phyloP scores from a whole-genome alignment of 2,329 filamentous ascomycete species.

The Cytospora leucostoma region DNA sequence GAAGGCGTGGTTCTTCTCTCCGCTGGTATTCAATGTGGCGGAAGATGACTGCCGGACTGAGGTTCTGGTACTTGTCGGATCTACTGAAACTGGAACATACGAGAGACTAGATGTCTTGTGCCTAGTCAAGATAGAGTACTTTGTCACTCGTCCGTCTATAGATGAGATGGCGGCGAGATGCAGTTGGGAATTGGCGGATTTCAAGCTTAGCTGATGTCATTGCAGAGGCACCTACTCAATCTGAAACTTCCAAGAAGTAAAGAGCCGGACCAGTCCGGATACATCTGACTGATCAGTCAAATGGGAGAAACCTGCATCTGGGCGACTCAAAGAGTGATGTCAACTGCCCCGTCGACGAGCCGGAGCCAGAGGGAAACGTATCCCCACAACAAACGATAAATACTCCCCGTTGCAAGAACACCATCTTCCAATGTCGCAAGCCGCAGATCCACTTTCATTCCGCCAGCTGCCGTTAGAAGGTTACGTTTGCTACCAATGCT shows the following conservation, averaged over 20 bases:
- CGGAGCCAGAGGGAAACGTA: too few relatives aligned
- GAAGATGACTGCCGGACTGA: slow-evolving; percentile 13
- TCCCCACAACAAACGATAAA: too few relatives aligned
- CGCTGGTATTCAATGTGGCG: slow-evolving; percentile 3
- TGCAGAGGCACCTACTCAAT: background rate
- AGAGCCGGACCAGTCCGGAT: background rate
- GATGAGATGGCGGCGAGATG: slow-evolving; percentile 10
- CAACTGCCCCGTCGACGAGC: too few relatives aligned
- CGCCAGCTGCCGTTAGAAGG: too few relatives aligned
- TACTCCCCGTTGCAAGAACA: too few relatives aligned
- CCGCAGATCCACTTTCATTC: too few relatives aligned
- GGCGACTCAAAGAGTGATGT: too few relatives aligned
- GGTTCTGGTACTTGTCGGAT: slow-evolving; percentile 12
- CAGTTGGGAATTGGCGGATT: slow-evolving; percentile 3
- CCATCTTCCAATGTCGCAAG: too few relatives aligned
- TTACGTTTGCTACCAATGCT: too few relatives aligned
- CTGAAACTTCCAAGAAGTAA: background rate
- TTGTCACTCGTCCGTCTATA: slow-evolving; percentile 8
- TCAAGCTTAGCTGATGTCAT: slow-evolving; percentile 5
- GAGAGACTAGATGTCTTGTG: slow-evolving; percentile 13
- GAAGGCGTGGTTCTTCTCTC: slow-evolving; percentile 18
- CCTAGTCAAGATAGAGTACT: slow-evolving; percentile 15
- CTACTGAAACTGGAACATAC: background rate
- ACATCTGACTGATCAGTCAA: background rate
- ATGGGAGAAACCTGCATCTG: background rate